Percentiles rank a stretch among this genome's conserved stretches.
Conservation (phyloP, 768 basidiomycete genomes). For the Serendipita sp. region DNA sequence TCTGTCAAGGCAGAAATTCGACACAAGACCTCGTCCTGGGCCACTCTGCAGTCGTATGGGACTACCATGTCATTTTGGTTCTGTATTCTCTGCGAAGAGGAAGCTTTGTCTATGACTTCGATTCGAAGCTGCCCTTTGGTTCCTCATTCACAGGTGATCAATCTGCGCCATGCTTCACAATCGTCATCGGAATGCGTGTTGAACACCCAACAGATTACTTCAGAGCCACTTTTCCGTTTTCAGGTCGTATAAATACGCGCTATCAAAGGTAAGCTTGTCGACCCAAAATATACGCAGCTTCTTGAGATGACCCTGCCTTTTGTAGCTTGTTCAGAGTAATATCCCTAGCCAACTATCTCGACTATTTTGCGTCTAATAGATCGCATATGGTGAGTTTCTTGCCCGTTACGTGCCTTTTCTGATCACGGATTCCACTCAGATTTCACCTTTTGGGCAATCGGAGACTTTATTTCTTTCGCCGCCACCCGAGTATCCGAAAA, state of each 20-base stretch:
- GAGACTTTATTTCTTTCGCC: slow-evolving; percentile 24
- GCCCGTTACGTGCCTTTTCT: neutral
- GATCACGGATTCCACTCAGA: neutral
- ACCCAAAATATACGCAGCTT: no score
- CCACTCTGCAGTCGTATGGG: slow-evolving; percentile 40
- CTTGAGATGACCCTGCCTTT: neutral
- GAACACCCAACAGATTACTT: slow-evolving; percentile 28
- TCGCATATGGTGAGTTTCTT: slow-evolving; percentile 47
- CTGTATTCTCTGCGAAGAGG: slow-evolving; percentile 23
- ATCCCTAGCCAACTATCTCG: slow-evolving; percentile 33
- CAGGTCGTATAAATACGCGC: slow-evolving; percentile 6
- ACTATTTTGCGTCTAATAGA: slow-evolving; percentile 56
- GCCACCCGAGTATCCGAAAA: slow-evolving; percentile 34
- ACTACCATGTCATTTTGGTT: slow-evolving; percentile 56
- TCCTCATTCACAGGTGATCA: slow-evolving; percentile 28
- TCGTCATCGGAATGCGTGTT: no score
- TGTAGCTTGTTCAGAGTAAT: slow-evolving; percentile 48
- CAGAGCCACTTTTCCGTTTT: slow-evolving; percentile 27
- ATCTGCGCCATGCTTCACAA: neutral
- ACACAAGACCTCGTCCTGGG: slow-evolving; percentile 14
- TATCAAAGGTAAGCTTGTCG: slow-evolving; percentile 14
- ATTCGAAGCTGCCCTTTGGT: slow-evolving; percentile 37
- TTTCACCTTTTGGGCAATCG: neutral
- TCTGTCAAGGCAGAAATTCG: slow-evolving; percentile 45
- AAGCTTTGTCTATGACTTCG: slow-evolving; percentile 57